A percentile compares a stretch with the other conserved stretches of the same genome.
Conservation (phyloP, 306 rosid genomes). For the Gynostemma pentaphyllum region DNA sequence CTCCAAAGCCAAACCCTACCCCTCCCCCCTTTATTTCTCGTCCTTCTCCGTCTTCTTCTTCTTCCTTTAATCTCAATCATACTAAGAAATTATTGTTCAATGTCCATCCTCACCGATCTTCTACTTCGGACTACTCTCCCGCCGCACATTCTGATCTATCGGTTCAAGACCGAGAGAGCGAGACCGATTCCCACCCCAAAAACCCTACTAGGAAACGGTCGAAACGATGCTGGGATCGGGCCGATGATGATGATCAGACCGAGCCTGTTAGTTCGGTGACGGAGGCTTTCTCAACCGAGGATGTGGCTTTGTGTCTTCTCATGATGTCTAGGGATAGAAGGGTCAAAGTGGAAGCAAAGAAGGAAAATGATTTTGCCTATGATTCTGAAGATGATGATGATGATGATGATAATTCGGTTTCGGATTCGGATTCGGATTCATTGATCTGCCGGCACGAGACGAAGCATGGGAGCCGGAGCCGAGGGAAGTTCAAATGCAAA, state of each 20-base stretch:
- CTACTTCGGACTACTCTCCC: neutral
- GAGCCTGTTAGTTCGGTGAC: slow-evolving; percentile 9
- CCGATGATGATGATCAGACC: neutral
- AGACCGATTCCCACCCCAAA: slow-evolving; percentile 3
- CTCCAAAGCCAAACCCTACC: slow-evolving; percentile 12
- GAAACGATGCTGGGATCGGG: slow-evolving; percentile 20
- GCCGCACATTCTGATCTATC: neutral
- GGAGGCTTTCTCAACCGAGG: slow-evolving; percentile 14
- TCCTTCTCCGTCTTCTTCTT: slow-evolving; percentile 5
- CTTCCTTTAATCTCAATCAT: neutral
- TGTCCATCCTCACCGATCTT: neutral
- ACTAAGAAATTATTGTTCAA: neutral
- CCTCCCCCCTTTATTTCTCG: neutral
- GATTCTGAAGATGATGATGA: neutral
- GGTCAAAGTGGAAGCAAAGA: neutral
- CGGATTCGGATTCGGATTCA: too few species aligned
- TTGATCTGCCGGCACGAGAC: neutral
- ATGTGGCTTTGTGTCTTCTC: slow-evolving; percentile 32
- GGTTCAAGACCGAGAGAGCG: neutral
- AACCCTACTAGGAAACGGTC: slow-evolving; percentile 31
- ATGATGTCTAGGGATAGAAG: slow-evolving; percentile 32
- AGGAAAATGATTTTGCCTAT: neutral
- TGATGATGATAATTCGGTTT: neutral
- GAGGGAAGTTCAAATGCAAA: slow-evolving; percentile 24
- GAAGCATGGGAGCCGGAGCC: neutral